Evolutionary conservation across 2,329 filamentous ascomycete species (phyloP), one percentile per base, ranked within the genome.

Genomic region (Periconia digitata): DNA sequence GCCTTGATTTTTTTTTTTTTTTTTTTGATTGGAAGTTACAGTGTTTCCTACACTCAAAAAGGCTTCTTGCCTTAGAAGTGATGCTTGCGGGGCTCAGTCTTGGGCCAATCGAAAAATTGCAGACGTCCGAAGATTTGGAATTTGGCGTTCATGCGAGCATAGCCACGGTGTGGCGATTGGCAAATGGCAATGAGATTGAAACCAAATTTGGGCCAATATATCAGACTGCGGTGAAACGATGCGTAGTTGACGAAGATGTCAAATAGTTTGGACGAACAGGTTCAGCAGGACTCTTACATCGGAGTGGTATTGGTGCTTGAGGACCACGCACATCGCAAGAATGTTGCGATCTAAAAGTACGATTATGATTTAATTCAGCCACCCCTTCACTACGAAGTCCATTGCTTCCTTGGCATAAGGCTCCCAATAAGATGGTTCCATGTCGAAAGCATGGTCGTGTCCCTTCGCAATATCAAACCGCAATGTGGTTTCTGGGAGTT

Each of bases 281-380:
- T 47, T 15, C 22, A 47, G 16, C 37, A 42, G 37, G 27, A 41
- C 17, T 32, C 42, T 22, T 42, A 41, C 41, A 38, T 36, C 6
- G 29, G 38, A 20, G 44, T 47, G 12, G 44, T 47, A 15, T 41
- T 38, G 15, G 36, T 47, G 17, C 29, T 47, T n/a, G 44, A 47
- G 18, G 44, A 47, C 24, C 44, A 47, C 15, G 44, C 44, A 13
- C 35, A n/a, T 37, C 44, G 44, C 17, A 41, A 41, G 29, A 16
- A 16, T 35, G 32, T 27, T 36, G 44, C 23, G 29, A 38, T 32
- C 12, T 43, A 16, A 34, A 18, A 5, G n/a, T n/a, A n/a, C n/a
- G n/a, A 36, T n/a, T n/a, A n/a, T n/a, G n/a, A n/a, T n/a, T 10
- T 32, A 32, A 13, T 32, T 32, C 27, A 32, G n/a, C 27, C 27